Evolutionary conservation across 2,329 filamentous ascomycete genomes (phyloP), one percentile per base, ranked within the genome.

Genomic region (Magnaporthiopsis poae): DNA sequence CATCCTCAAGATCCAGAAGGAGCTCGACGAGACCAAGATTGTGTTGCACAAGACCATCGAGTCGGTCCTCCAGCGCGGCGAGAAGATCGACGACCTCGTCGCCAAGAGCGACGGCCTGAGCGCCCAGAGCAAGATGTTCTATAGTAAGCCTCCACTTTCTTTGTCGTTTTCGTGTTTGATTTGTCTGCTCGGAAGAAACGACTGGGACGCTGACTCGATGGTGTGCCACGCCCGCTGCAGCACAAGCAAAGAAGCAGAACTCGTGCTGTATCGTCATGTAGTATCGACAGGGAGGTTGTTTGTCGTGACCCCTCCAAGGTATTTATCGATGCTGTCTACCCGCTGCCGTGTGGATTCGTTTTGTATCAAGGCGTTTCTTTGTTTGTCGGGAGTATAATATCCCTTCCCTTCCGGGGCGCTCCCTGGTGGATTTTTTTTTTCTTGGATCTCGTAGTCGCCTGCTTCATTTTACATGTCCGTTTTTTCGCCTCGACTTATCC

Each of bases 21-120:
- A 99, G 81, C 84, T 99, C 69, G 93, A 98, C 75, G 93, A 97
- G 83, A 98, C 94, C 68, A 98, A 97, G 85, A 93, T 96, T 75
- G 89, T 96, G 68, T 83, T 99, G 73, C 92, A 98, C 81, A 96
- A 98, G 86, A 97, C 95, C 61, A 97, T 96, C 73, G 90, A 96
- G 81, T 90, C 87, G 73, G 88, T 84, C 65, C 78, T 97, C 74
- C 89, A 97, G 82, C 86, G 95, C 69, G 95, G 93, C 60, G 93
- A 98, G 86, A 98, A 97, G 85, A 92, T 99, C 71, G 94, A 98
- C 75, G 91, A 90, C 73, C 80, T 99, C 72, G 94, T 98, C 62
- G 88, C 89, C 70, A 98, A 98, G 86, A 96, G 91, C 74, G 92
- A 96, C 73, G 91, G 89, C 15, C 79, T 99, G 74, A 96, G 91